These are phyloP conservation scores for Babesia caballi DNA, from an alignment of 169 alveolate species.

Conservation along the genomic window DNA sequence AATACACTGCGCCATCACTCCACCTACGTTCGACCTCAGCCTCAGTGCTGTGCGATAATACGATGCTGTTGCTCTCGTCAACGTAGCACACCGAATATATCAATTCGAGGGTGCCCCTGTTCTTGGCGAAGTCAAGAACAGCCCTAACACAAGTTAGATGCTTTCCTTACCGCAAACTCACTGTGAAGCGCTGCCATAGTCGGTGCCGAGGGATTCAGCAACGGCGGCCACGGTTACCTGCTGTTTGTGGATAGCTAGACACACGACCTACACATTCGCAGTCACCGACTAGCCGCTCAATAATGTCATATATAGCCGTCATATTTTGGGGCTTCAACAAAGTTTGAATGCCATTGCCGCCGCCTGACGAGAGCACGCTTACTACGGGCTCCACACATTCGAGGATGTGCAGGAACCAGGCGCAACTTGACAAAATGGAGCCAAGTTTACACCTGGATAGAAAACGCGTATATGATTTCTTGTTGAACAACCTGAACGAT, in stretches of 20 bases:
- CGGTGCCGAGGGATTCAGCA: conserved; percentile 20
- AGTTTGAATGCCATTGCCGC: background rate
- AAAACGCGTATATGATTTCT: conserved; percentile 49
- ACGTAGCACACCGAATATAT: conserved; percentile 45
- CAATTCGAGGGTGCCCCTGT: conserved; percentile 1
- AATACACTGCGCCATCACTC: no score
- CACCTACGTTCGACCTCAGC: conserved; percentile 31
- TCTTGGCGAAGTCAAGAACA: conserved; percentile 7
- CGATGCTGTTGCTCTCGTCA: conserved; percentile 8
- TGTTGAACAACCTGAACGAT: conserved; percentile 45
- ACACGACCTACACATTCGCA: conserved; percentile 40
- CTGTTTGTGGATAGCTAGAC: background rate
- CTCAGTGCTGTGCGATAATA: conserved; percentile 10
- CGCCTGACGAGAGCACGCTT: background rate
- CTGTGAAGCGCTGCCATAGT: conserved; percentile 15
- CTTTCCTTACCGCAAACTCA: background rate
- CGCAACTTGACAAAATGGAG: background rate
- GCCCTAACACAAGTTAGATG: background rate
- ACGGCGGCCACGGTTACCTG: conserved; percentile 36
- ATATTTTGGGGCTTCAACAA: background rate
- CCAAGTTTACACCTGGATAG: background rate
- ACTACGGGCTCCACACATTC: background rate
- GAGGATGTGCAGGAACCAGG: background rate
- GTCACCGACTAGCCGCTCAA: conserved; percentile 29
- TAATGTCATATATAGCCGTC: background rate